Evolutionary conservation across 345 rosid species (phyloP).

Genomic region (Salix exigua): DNA sequence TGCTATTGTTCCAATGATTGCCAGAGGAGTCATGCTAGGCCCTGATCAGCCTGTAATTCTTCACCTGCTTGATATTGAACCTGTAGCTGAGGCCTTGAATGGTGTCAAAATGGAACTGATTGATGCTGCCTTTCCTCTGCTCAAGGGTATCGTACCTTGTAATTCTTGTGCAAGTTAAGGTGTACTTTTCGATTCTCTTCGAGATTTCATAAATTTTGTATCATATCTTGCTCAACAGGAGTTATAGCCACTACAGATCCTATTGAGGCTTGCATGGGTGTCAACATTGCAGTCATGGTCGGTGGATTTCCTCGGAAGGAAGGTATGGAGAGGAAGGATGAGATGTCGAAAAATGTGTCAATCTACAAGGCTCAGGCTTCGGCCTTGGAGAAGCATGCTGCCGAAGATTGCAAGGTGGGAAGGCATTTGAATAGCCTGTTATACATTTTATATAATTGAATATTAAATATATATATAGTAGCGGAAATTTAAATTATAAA

Average conservation of each 20-base stretch:
- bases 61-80: conserved; percentile 74
- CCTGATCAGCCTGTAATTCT: conserved; percentile 75
- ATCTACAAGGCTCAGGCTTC: conserved; percentile 87
- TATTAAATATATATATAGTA: too few species aligned
- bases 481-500: too few species aligned
- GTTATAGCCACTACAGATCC: conserved; percentile 69
- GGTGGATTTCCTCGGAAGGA: conserved; percentile 65
- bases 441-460: too few species aligned
- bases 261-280: conserved; percentile 62
- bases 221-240: conserved; percentile 23
- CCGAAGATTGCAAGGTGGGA: conserved; percentile 64
- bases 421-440: background rate
- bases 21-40: conserved; percentile 76
- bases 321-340: conserved; percentile 81
- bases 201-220: background rate
- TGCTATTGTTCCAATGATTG: conserved; percentile 80
- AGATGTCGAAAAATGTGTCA: conserved; percentile 57
- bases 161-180: background rate
- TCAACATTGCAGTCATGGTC: conserved; percentile 63
- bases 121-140: conserved; percentile 85
- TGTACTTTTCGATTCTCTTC: background rate
- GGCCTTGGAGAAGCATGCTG: conserved; percentile 68
- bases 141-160: conserved; percentile 32
- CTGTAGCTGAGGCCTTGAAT: conserved; percentile 55
- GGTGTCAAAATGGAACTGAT: conserved; percentile 74